These are phyloP conservation scores for Fusarium chaquense DNA, from an alignment of 2,329 filamentous ascomycete genomes.

Conservation along the genomic window DNA sequence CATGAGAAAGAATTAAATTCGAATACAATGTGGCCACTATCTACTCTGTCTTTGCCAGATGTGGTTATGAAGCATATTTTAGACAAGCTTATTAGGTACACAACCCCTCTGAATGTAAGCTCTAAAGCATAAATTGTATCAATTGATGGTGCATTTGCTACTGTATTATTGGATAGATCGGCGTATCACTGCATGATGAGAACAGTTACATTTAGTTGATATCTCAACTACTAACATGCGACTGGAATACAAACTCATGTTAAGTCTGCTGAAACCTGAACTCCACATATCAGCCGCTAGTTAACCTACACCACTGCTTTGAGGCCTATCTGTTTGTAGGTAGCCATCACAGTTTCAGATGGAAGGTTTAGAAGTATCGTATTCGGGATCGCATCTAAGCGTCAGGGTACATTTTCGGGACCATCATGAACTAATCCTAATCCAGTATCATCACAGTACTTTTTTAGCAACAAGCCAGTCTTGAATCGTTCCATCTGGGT, in stretches of 20 bases:
- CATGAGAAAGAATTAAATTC: not conserved
- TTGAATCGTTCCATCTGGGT: not conserved
- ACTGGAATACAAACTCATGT: not conserved
- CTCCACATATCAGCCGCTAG: not conserved
- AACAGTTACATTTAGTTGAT: not conserved
- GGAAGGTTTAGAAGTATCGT: not conserved
- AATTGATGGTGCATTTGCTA: too few species aligned
- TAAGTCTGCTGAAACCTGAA: not conserved
- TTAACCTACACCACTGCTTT: not conserved
- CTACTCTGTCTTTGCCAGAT: not conserved
- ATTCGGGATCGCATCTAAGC: not conserved
- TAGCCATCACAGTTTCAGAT: not conserved
- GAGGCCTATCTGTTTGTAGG: not conserved
- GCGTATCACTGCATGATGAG: not conserved
- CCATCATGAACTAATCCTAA: constrained; percentile 6
- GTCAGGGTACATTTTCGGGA: not conserved
- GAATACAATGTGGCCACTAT: not conserved
- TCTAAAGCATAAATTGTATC: not conserved
- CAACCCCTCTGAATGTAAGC: not conserved
- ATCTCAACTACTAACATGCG: not conserved
- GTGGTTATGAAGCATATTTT: not conserved
- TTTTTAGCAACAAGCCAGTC: not conserved
- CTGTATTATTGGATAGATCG: too few species aligned
- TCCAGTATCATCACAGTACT: not conserved
- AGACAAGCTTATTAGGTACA: not conserved